Evolutionary conservation across 345 rosid species (phyloP), one percentile per base, ranked within the genome.

Genomic region (Gossypium stocksii): DNA sequence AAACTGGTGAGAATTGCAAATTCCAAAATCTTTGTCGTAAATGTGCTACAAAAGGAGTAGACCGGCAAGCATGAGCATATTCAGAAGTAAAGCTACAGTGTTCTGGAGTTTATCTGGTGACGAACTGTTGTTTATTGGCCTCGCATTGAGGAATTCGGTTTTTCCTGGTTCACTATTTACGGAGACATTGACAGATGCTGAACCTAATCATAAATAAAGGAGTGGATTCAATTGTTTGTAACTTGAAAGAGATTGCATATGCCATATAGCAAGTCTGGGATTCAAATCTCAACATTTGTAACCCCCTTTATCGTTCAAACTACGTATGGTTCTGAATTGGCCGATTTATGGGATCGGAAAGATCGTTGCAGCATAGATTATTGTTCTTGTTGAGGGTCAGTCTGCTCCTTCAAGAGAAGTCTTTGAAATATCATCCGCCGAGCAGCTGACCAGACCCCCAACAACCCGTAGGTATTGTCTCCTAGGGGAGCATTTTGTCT

Each of bases 71-170:
- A 78, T 59, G 43, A 80, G 70, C 17, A 82, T 66, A 11, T 43
- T 77, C 45, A 82, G 11, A 17, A 87, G 74, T 48, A 83, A 75
- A 44, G 79, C 54, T 16, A 82, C 56, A 1, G 74, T 48, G 38
- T 64, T 79, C 76, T 34, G 70, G 16, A 52, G 71, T 7, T 64
- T 51, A 58, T 61, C 75, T 63, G 25, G 63, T 1, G 76, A 75
- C 3, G 89, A 87, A 20, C 80, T 76, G 51, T 62, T 78, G 46
- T 80, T 84, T 71, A 87, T 70, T 80, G 84, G 84, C 64, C 91
- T 97, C 1, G 91, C 86, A 13, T 87, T 88, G 41, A 94, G 90
- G 8, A 66, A 86, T 73, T 92, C 92, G 7, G 85, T 92, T 82
- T 78, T 87, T 66, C 93, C 92, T 0, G 85, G 80, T 66, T 70